Conservation (phyloP, 495 filamentous ascomycete species). For the Penicillium crystallinum region DNA sequence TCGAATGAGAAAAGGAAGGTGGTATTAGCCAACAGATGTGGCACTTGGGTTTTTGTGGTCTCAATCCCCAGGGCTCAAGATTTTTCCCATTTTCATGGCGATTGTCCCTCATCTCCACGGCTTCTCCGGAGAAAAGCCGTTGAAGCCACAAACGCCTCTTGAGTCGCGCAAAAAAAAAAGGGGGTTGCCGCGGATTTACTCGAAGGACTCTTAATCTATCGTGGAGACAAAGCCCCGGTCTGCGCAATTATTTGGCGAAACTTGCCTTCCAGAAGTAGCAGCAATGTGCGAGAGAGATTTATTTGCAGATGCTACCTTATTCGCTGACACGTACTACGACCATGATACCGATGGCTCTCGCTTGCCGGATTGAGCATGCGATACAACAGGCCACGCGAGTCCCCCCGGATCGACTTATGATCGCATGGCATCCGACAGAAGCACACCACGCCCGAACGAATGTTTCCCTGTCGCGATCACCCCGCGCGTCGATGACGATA, state of each 20-base stretch:
- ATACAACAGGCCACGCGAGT: conserved; percentile 64
- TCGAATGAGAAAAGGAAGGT: conserved; percentile 28
- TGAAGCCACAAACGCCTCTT: background rate
- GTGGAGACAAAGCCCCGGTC: background rate
- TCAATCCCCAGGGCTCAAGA: background rate
- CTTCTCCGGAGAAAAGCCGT: background rate
- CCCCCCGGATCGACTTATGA: conserved; percentile 59
- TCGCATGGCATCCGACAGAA: conserved; percentile 60
- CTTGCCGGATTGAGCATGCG: conserved; percentile 64
- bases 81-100: too few relatives aligned
- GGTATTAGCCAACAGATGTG: conserved; percentile 16
- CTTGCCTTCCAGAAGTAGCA: background rate
- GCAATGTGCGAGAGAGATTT: background rate
- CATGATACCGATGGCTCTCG: conserved; percentile 58
- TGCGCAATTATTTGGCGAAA: background rate
- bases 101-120: too few relatives aligned
- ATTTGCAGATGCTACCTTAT: background rate
- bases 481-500: conserved; percentile 45
- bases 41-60: too few relatives aligned
- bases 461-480: conserved; percentile 55
- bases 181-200: background rate
- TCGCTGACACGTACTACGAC: conserved; percentile 58
- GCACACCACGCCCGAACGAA: conserved; percentile 66
- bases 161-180: conserved; percentile 2
- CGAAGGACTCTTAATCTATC: background rate